Evolutionary conservation across 2,329 filamentous ascomycete genomes (phyloP), one percentile per base, ranked within the genome.

Genomic region (Botrytis tulipae): DNA sequence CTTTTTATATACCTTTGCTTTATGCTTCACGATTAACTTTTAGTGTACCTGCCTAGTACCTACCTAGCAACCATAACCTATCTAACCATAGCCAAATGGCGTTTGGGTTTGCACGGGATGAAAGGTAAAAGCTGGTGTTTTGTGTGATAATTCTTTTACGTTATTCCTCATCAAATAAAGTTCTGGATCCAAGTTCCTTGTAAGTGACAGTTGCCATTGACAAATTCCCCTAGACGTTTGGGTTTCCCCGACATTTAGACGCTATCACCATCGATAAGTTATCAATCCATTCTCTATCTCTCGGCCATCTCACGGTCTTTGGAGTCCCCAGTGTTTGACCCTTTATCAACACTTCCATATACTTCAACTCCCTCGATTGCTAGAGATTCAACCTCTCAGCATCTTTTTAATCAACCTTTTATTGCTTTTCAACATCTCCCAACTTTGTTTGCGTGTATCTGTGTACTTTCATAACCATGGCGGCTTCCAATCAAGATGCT

Each of bases 171-270:
- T 54, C 7, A n/a, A 54, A 29, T 37, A 12, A 51, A 66, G 29
- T 65, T 67, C 46, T 37, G 44, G 44, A 54, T 51, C 22, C 44
- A 46, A 20, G 54, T 73, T 73, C 65, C 76, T 68, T 72, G 73
- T 14, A 71, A 73, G 72, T 77, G 75, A 76, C 75, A 76, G 54
- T 22, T 75, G 57, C 71, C 63, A 67, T 76, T 79, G 75, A 78
- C 75, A 77, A 71, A 71, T 46, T 46, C 25, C 48, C 44, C 16
- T 4, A 57, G 48, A 70, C 1, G 18, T 12, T 62, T 29, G 51
- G 32, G 54, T 46, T 70, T 48, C 25, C 37, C 73, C 77, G 74
- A 76, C 46, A 72, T 75, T 77, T 76, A 76, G 48, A 76, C 76
- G 74, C 57, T 76, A 73, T 73, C 72, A 42, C 69, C 60, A 62